Conservation (phyloP, 1,284 basidiomycete genomes). For the Apiotrichum mycotoxinovorans region DNA sequence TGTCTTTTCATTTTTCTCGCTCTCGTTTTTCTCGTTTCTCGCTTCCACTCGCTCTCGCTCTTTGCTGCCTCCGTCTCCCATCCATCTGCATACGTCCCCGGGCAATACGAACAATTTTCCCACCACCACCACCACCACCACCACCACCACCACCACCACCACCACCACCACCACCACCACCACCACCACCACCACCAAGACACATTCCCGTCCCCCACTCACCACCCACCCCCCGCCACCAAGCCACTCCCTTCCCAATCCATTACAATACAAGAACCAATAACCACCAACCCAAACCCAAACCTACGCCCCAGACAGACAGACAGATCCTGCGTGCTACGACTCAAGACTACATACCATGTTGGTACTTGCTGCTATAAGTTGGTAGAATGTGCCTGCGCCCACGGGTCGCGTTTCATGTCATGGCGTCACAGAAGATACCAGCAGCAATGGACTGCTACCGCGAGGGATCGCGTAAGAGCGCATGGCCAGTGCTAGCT, state of each 20-base stretch:
- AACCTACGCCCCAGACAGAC: too few species aligned
- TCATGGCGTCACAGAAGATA: not conserved
- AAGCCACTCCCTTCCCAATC: not conserved
- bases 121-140: too few species aligned
- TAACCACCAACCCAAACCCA: too few species aligned
- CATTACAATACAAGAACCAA: not conserved
- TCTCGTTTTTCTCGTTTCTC: not conserved
- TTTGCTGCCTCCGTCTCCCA: not conserved
- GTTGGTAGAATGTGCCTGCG: too few species aligned
- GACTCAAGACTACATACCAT: too few species aligned
- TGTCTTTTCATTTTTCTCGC: not conserved
- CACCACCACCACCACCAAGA: too few species aligned
- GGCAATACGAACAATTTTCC: not conserved
- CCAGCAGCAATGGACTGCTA: too few species aligned
- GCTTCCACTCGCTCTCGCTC: not conserved
- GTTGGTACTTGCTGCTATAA: not conserved
- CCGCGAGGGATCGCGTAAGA: too few species aligned
- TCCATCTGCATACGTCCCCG: constrained; percentile 1
- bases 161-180: too few species aligned
- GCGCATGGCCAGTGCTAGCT: too few species aligned
- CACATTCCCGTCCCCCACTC: not conserved
- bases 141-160: too few species aligned
- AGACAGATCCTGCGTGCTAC: too few species aligned
- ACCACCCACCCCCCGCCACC: not conserved
- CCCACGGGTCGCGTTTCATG: not conserved